Conservation (phyloP, 164 flowering plant species). For the Tinospora cordifolia region DNA sequence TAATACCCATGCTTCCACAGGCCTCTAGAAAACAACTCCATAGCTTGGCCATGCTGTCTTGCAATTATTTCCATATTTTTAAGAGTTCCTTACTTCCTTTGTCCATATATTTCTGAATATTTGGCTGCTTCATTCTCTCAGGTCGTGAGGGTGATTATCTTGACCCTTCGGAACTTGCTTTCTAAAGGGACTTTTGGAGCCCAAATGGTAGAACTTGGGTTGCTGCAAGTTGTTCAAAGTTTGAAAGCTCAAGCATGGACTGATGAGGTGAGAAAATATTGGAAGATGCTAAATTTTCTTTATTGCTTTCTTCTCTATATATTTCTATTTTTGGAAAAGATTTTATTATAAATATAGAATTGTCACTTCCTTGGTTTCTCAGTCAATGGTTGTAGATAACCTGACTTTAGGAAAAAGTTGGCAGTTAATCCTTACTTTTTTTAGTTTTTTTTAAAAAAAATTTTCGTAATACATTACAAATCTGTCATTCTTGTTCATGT, state of each 20-base stretch:
- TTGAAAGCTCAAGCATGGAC: constrained; percentile 98
- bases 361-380: neutral
- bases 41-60: neutral
- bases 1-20: neutral
- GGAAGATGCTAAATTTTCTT: neutral
- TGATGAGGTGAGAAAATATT: constrained; percentile 72
- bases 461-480: too few species aligned
- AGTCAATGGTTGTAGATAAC: neutral
- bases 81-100: neutral
- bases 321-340: neutral
- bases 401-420: neutral
- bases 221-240: constrained; percentile 78
- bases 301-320: neutral
- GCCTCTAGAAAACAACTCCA: neutral
- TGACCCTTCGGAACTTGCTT: constrained; percentile 80
- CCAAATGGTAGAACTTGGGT: constrained; percentile 86
- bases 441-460: neutral
- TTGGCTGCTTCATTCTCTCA: constrained; percentile 17
- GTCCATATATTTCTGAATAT: neutral
- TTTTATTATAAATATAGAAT: neutral
- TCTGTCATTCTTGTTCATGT: too few species aligned
- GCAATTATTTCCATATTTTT: neutral
- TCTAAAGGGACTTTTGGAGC: constrained; percentile 85
- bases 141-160: constrained; percentile 91
- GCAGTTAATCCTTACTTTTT: neutral